phyloP scores from a whole-genome alignment of 345 rosid species.

The Eucalyptus regnans region DNA sequence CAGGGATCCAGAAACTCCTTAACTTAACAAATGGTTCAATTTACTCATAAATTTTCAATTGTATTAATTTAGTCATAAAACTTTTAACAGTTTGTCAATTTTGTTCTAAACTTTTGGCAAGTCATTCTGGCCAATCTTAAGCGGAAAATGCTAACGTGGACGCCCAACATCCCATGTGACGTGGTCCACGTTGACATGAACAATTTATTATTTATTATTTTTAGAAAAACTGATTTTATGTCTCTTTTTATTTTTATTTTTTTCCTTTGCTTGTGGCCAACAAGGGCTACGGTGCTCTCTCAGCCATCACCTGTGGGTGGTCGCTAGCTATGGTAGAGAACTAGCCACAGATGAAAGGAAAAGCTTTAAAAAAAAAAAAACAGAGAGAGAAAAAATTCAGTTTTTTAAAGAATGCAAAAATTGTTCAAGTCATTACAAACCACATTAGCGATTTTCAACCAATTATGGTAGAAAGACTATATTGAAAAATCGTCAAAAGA shows the following conservation, averaged over 20 bases:
- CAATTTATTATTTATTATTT: no score
- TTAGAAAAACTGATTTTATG: no score
- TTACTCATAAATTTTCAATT: no score
- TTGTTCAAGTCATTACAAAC: no score
- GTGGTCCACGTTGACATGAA: accelerated
- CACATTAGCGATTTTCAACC: background rate
- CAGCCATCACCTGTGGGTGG: background rate
- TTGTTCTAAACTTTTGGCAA: accelerated
- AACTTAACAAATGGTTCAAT: no score
- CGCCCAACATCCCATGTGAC: accelerated
- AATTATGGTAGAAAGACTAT: no score
- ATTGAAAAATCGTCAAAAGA: no score
- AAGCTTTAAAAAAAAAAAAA: no score
- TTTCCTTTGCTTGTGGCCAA: background rate
- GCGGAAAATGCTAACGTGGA: accelerated
- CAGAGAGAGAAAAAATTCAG: accelerated
- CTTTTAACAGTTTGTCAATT: no score
- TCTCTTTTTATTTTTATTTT: no score
- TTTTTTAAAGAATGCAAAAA: no score
- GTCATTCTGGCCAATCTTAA: background rate
- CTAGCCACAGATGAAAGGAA: background rate
- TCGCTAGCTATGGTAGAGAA: background rate
- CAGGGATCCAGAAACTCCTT: background rate
- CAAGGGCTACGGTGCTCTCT: accelerated
- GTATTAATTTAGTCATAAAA: no score